phyloP scores from a whole-genome alignment of 2,329 filamentous ascomycete genomes.

The Alternaria dauci region DNA sequence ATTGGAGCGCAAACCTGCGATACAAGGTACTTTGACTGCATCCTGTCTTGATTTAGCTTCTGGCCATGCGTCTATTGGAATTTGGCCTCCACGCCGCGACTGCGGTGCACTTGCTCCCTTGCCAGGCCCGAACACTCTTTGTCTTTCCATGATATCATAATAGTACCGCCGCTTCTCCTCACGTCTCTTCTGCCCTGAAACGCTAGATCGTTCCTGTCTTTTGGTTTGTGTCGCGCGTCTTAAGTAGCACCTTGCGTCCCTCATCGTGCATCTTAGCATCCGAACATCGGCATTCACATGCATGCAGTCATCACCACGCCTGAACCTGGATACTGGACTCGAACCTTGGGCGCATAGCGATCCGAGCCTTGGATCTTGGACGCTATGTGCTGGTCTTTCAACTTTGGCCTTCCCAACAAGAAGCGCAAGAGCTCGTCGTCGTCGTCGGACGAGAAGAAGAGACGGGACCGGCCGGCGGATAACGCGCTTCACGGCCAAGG shows the following conservation, averaged over 20 bases:
- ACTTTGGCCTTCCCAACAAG: conserved; percentile 43
- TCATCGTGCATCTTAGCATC: conserved; percentile 32
- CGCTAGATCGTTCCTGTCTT: conserved; percentile 26
- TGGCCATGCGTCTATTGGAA: conserved; percentile 48
- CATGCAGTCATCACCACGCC: conserved; percentile 27
- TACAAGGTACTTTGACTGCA: conserved; percentile 48
- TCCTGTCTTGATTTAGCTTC: conserved; percentile 49
- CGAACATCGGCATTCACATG: conserved; percentile 40
- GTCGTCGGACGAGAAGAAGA: conserved; percentile 42
- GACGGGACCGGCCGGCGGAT: conserved; percentile 33
- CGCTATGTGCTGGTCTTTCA: conserved; percentile 51
- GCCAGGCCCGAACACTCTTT: conserved; percentile 29
- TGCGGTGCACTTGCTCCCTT: conserved; percentile 37
- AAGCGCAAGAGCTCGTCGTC: conserved; percentile 41
- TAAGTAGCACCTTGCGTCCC: conserved; percentile 44
- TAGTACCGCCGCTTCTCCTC: conserved; percentile 28
- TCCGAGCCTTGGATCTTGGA: conserved; percentile 34
- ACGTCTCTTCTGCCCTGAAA: conserved; percentile 39
- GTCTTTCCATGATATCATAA: conserved; percentile 46
- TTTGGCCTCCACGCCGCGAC: conserved; percentile 40
- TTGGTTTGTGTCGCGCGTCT: conserved; percentile 33
- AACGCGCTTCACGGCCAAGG: conserved; percentile 37
- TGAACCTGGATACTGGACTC: conserved; percentile 23
- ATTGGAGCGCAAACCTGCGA: conserved; percentile 43
- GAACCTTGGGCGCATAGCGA: conserved; percentile 37